phyloP scores from a whole-genome alignment of 1,139 yeast species.

The Magnusiomyces sp. region DNA sequence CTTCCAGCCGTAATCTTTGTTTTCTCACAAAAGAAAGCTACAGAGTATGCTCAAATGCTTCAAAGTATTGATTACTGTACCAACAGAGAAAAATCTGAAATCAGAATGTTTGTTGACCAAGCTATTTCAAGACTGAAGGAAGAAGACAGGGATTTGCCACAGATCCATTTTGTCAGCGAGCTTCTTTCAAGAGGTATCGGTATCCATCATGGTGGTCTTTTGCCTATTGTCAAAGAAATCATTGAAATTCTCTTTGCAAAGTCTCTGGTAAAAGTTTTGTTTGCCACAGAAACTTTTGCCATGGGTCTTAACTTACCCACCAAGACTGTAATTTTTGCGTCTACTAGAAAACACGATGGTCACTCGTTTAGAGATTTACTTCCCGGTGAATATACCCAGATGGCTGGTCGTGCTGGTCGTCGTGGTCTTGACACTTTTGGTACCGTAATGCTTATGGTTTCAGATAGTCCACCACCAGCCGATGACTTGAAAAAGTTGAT shows the following conservation, averaged over 20 bases:
- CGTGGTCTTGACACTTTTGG: slow-evolving; percentile 93
- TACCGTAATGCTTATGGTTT: slow-evolving; percentile 90
- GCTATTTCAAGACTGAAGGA: slow-evolving; percentile 81
- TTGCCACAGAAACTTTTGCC: slow-evolving; percentile 97
- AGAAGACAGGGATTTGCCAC: slow-evolving; percentile 91
- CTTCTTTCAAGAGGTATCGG: slow-evolving; percentile 87
- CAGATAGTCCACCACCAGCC: slow-evolving; percentile 39
- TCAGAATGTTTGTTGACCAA: slow-evolving; percentile 84
- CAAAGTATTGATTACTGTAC: slow-evolving; percentile 70
- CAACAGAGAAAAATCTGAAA: slow-evolving; percentile 78
- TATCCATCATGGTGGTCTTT: slow-evolving; percentile 92
- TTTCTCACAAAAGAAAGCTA: slow-evolving; percentile 87
- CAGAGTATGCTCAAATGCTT: slow-evolving; percentile 79
- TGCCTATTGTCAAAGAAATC: slow-evolving; percentile 92
- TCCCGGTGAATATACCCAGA: slow-evolving; percentile 97
- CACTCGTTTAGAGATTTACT: slow-evolving; percentile 65
- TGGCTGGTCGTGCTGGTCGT: slow-evolving; percentile 99
- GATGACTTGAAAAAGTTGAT: slow-evolving; percentile 69
- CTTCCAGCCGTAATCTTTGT: slow-evolving; percentile 91
- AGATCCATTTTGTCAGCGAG: slow-evolving; percentile 72
- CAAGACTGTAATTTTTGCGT: slow-evolving; percentile 87
- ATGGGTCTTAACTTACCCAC: slow-evolving; percentile 98
- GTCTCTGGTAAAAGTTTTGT: slow-evolving; percentile 77
- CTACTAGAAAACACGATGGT: slow-evolving; percentile 84
- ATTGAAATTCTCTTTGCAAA: slow-evolving; percentile 87